phyloP scores from a whole-genome alignment of 768 basidiomycete genomes.

The Lyophyllum atratum region DNA sequence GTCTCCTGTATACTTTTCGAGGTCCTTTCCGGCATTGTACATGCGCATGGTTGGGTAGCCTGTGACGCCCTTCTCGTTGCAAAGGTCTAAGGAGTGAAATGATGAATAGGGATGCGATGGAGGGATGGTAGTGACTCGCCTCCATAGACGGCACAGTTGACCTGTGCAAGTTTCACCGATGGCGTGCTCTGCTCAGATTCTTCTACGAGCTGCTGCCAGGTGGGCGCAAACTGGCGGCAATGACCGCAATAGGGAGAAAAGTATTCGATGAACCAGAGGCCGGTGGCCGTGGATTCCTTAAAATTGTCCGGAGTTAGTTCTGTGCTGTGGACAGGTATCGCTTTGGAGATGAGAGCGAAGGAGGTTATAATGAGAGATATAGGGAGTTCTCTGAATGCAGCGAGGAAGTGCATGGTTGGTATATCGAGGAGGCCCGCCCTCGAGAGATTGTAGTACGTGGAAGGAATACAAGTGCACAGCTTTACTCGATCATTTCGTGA shows the following conservation, averaged over 20 bases:
- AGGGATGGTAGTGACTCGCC: conserved; percentile 43
- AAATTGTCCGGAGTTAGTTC: conserved; percentile 66
- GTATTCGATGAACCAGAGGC: conserved; percentile 85
- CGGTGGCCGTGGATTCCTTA: conserved; percentile 46
- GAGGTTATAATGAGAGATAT: conserved; percentile 31
- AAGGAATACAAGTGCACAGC: conserved; percentile 1
- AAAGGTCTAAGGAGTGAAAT: conserved; percentile 66
- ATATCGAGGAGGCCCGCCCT: conserved; percentile 16
- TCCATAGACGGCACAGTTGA: conserved; percentile 77
- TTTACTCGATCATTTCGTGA: conserved; percentile 5
- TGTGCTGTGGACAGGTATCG: conserved; percentile 34
- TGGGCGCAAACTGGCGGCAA: conserved; percentile 78
- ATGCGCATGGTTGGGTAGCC: conserved; percentile 80
- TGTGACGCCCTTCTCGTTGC: conserved; percentile 62
- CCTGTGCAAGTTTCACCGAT: conserved; percentile 72
- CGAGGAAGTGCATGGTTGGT: conserved; percentile 13
- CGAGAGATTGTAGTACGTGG: conserved; percentile 1
- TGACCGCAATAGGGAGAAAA: conserved; percentile 87
- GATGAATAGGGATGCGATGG: background rate
- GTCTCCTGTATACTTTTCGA: conserved; percentile 55
- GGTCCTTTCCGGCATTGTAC: conserved; percentile 64
- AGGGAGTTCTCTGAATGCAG: conserved; percentile 20
- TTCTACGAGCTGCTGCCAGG: conserved; percentile 71
- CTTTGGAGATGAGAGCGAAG: conserved; percentile 28
- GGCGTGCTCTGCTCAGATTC: conserved; percentile 50